Evolutionary conservation across 2,329 filamentous ascomycete species (phyloP), one percentile per base, ranked within the genome.

Genomic region (Ascochyta rabiei): DNA sequence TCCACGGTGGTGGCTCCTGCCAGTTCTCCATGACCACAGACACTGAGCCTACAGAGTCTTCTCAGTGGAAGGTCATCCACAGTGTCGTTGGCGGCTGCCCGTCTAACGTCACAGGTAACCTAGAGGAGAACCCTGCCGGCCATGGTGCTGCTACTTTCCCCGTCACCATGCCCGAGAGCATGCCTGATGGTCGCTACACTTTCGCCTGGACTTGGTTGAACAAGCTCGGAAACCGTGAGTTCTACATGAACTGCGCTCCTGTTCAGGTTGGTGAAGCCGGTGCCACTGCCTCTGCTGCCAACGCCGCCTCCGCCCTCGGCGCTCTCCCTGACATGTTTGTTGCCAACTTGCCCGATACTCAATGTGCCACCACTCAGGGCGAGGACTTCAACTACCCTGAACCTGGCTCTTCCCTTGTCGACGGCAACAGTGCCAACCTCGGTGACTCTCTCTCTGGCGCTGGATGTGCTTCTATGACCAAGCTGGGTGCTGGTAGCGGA

Each of bases 161-260:
- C 23, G 96, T 89, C 75, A 84, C 78, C 0, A 86, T 97, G 16
- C 93, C 93, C 0, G 70, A 81, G 0, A 83, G 86, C 13, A 82
- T 97, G 26, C 85, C 87, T 2, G 77, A 86, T 0, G 95, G 93
- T 0, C 82, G 89, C 18, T 93, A 90, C 44, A 89, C 87, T 0
- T 80, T 98, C 4, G 90, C 91, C 0, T 98, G 93, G 92, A 91
- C 91, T 0, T 98, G 95, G 95, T 86, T 96, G 76, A 98, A 98
- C 76, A 89, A 89, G 56, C 70, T 96, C 9, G 95, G 95, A 2
- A 96, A 96, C 79, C 88, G 93, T 1, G 95, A 98, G 73, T 91
- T 96, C 83, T 97, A 98, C 82, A 96, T 96, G 92, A 96, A 96
- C 82, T 99, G 93, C 66, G 91, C 89, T 0, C 86, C 90, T 0